phyloP scores from a whole-genome alignment of 495 filamentous ascomycete species.

The Daldinia loculata region DNA sequence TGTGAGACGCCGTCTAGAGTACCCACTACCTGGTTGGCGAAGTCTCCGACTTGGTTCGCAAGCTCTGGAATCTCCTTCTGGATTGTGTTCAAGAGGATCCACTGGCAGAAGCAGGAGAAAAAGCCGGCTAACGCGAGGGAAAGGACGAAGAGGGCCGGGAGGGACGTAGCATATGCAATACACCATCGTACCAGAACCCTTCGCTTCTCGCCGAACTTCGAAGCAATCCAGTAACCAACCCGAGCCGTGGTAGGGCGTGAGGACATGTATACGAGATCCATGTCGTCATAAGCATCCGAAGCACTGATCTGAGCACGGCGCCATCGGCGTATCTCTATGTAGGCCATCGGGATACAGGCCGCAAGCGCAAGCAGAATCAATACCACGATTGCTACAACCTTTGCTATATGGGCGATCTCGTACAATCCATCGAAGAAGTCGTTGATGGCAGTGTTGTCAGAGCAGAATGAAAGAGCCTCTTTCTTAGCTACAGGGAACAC shows the following conservation, averaged over 20 bases:
- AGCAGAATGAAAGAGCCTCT: constrained; percentile 85
- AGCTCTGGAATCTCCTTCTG: constrained; percentile 80
- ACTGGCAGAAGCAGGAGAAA: constrained; percentile 85
- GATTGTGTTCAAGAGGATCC: constrained; percentile 75
- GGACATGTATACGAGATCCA: constrained; percentile 89
- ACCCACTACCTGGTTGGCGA: constrained; percentile 79
- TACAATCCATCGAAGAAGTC: constrained; percentile 82
- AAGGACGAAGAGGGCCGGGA: constrained; percentile 86
- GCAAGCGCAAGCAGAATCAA: constrained; percentile 74
- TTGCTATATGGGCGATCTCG: constrained; percentile 66
- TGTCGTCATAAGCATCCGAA: constrained; percentile 71
- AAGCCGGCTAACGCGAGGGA: constrained; percentile 86
- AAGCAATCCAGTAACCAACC: constrained; percentile 76
- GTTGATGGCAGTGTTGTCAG: constrained; percentile 81
- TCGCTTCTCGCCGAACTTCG: constrained; percentile 70
- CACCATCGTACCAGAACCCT: constrained; percentile 83
- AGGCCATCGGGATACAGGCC: constrained; percentile 79
- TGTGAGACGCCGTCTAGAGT: constrained; percentile 75
- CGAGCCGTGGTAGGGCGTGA: constrained; percentile 78
- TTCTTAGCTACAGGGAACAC: constrained; percentile 83
- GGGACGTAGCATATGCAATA: constrained; percentile 84
- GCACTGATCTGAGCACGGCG: constrained; percentile 72
- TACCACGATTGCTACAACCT: constrained; percentile 76
- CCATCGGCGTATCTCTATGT: constrained; percentile 81
- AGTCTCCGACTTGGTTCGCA: constrained; percentile 77